Evolutionary conservation across 2,329 filamentous ascomycete species (phyloP).

Genomic region (Ophiostoma tasmaniense): DNA sequence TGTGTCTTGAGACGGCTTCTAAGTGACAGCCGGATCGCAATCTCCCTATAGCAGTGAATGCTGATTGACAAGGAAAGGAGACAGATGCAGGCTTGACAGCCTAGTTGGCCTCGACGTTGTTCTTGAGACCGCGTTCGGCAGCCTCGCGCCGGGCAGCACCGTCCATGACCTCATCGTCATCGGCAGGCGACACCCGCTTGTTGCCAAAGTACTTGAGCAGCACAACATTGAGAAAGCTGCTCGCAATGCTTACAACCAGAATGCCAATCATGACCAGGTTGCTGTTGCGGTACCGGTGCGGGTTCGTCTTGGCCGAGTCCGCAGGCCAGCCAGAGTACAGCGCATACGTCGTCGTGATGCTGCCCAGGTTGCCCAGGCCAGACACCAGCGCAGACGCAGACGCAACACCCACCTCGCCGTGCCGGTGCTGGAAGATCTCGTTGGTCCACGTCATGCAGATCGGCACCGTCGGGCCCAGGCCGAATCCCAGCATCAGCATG

Average conservation of each 20-base stretch:
- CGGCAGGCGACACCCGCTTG: slow-evolving; percentile 36
- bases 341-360: slow-evolving; percentile 80
- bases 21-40: neutral
- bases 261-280: slow-evolving; percentile 87
- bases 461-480: slow-evolving; percentile 80
- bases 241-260: slow-evolving; percentile 65
- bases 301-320: slow-evolving; percentile 56
- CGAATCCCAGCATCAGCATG: slow-evolving; percentile 82
- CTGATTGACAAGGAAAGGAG: neutral
- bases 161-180: slow-evolving; percentile 41
- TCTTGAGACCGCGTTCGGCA: slow-evolving; percentile 48
- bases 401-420: slow-evolving; percentile 85
- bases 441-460: slow-evolving; percentile 93
- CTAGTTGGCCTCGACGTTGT: slow-evolving; percentile 23
- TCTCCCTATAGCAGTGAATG: slow-evolving; percentile 2
- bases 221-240: slow-evolving; percentile 59
- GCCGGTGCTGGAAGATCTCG: slow-evolving; percentile 80
- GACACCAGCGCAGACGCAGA: slow-evolving; percentile 79
- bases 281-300: slow-evolving; percentile 67
- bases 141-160: slow-evolving; percentile 52
- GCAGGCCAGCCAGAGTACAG: slow-evolving; percentile 79
- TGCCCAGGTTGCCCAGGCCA: slow-evolving; percentile 77
- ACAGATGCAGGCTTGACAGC: slow-evolving; percentile 14
- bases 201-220: slow-evolving; percentile 54
- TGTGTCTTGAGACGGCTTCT: slow-evolving; percentile 7